Conservation (phyloP, 129 eudicot genomes). For the carrot (Daucus carota) region DNA sequence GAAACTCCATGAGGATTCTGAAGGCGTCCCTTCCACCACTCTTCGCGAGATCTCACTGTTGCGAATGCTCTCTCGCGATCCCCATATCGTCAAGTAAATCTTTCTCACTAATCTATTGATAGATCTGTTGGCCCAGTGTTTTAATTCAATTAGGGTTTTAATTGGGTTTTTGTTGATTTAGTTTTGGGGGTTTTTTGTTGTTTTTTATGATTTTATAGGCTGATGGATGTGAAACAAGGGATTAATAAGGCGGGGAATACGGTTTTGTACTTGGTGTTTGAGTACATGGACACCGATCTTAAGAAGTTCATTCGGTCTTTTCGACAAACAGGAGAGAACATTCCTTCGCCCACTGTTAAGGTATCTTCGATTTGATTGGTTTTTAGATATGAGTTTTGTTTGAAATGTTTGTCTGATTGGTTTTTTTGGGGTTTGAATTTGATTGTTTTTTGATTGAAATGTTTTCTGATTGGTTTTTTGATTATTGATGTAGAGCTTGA, state of each 20-base stretch:
- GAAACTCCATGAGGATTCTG: conserved; percentile 78
- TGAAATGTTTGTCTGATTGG: neutral
- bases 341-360: conserved; percentile 51
- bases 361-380: conserved; percentile 11
- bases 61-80: conserved; percentile 89
- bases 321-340: conserved; percentile 43
- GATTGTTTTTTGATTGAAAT: neutral
- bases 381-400: neutral
- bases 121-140: neutral
- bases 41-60: conserved; percentile 79
- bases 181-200: no score
- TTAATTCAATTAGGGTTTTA: neutral
- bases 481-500: conserved; percentile 48
- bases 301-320: conserved; percentile 68
- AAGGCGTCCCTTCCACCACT: conserved; percentile 90
- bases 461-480: neutral
- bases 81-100: conserved; percentile 62
- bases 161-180: neutral
- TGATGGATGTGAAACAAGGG: conserved; percentile 91
- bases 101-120: neutral
- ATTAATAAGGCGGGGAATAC: conserved; percentile 77
- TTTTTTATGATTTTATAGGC: conserved; percentile 23
- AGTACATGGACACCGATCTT: conserved; percentile 88
- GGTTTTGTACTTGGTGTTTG: conserved; percentile 81
- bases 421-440: neutral